These are phyloP conservation scores for Solanum corneliomulleri DNA, from an alignment of 257 asterid species.

Conservation along the genomic window DNA sequence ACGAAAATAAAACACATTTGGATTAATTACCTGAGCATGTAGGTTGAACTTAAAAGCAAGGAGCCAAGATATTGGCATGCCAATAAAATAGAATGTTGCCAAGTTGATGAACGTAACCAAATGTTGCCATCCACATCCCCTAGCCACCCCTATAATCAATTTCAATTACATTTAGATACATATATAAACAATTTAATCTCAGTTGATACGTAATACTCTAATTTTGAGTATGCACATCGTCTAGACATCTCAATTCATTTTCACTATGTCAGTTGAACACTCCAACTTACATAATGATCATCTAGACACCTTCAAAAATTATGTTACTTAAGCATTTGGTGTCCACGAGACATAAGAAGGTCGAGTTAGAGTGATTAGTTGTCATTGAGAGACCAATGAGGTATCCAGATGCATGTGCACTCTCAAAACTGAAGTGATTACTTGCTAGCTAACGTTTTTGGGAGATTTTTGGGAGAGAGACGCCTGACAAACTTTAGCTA, in stretches of 20 bases:
- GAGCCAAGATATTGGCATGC: constrained; percentile 46
- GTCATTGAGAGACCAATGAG: neutral
- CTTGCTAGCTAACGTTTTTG: neutral
- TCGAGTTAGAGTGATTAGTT: neutral
- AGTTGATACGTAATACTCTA: neutral
- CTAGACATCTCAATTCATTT: neutral
- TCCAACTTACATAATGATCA: neutral
- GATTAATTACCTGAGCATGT: constrained; percentile 44
- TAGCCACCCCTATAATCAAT: constrained; percentile 51
- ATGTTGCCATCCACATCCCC: constrained; percentile 84
- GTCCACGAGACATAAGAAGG: neutral
- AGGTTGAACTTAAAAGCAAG: constrained; percentile 47
- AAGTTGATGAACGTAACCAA: constrained; percentile 42
- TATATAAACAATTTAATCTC: neutral
- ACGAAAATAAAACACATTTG: too few species aligned
- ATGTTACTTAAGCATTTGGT: neutral
- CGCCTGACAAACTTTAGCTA: too few species aligned
- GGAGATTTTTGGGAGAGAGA: too few species aligned
- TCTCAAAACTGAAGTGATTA: neutral
- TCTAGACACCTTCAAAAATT: neutral
- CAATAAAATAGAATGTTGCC: constrained; percentile 50
- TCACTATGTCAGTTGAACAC: neutral
- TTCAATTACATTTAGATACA: neutral
- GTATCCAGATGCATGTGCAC: neutral
- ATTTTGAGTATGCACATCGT: neutral